Evolutionary conservation across 257 asterid genomes (phyloP), one percentile per base, ranked within the genome.

Genomic region (Jasminum sambac): DNA sequence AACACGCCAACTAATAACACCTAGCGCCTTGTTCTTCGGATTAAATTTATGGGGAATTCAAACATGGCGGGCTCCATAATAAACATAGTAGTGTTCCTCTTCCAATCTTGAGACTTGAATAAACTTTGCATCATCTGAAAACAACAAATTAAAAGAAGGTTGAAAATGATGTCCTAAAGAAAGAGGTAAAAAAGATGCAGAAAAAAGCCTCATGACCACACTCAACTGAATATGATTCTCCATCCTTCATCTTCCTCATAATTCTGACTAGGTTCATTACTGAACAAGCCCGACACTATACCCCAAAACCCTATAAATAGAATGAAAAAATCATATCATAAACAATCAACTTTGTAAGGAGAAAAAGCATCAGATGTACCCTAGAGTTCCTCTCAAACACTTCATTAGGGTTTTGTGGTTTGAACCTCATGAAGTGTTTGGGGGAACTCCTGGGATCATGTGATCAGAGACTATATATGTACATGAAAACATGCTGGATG

Each of bases 381-480:
- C 80, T 74, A 77, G 85, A 77, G 85, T 81, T 81, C 82, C 82
- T 69, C 25, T 70, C 36, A 64, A 81, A 65, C 81, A 75, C 86
- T 81, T 81, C 81, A 11, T 34, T 72, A 37, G 41, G 71, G 66
- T 60, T 66, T 73, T 17, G 5, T 16, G 11, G 40, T 5, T 59
- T 11, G 41, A 21, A 61, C 44, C 38, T 39, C 13, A 26, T 76
- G 82, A 80, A 80, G 84, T 72, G 84, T 80, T 80, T 80, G 84
- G 84, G 84, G 84, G 80, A 71, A 46, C 55, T 19, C 58, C 12
- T 2, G 55, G 55, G 11, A 13, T 17, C 58, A 23, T 66, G 42
- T 66, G 58, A 17, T 41, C 41, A 11, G 6, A 21, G 0, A 5
- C 0, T 42, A 11, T 8, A 5, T 42, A 11, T 8, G 13, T 14